phyloP scores from a whole-genome alignment of 768 basidiomycete species.

The Tulasnella calospora region DNA sequence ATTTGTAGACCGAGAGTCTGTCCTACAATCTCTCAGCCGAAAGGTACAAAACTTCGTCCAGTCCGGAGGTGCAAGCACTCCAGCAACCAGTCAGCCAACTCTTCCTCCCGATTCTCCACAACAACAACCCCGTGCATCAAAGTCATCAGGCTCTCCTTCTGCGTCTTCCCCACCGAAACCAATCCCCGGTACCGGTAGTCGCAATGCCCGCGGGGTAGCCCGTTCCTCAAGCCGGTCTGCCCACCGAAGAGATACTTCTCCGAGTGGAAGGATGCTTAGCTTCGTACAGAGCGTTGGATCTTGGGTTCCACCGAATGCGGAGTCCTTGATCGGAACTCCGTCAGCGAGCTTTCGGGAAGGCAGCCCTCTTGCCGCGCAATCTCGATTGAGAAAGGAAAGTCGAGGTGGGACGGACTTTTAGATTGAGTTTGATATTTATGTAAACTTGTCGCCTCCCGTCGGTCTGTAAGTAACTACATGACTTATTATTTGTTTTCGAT shows the following conservation, averaged over 20 bases:
- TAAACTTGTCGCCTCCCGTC: background rate
- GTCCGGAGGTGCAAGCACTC: conserved; percentile 23
- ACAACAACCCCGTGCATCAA: background rate
- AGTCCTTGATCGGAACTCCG: background rate
- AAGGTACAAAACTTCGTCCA: conserved; percentile 34
- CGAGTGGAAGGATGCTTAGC: conserved; percentile 4
- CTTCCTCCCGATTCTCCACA: background rate
- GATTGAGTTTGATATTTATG: background rate
- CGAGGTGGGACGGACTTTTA: background rate
- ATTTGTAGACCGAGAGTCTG: conserved; percentile 33
- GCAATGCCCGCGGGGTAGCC: background rate
- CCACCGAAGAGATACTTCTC: background rate
- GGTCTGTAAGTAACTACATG: background rate
- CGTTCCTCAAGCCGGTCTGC: background rate
- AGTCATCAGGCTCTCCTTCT: background rate
- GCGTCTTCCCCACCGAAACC: conserved; percentile 8
- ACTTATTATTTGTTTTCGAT: background rate
- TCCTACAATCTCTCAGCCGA: conserved; percentile 37
- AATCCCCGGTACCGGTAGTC: background rate
- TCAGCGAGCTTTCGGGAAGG: background rate
- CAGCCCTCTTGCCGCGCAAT: background rate
- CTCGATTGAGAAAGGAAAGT: background rate
- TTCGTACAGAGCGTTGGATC: conserved; percentile 2
- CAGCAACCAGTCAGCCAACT: background rate
- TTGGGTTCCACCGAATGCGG: background rate